Evolutionary conservation across 208 protist species (phyloP).

Genomic region (Trypanosomatidae sp.): DNA sequence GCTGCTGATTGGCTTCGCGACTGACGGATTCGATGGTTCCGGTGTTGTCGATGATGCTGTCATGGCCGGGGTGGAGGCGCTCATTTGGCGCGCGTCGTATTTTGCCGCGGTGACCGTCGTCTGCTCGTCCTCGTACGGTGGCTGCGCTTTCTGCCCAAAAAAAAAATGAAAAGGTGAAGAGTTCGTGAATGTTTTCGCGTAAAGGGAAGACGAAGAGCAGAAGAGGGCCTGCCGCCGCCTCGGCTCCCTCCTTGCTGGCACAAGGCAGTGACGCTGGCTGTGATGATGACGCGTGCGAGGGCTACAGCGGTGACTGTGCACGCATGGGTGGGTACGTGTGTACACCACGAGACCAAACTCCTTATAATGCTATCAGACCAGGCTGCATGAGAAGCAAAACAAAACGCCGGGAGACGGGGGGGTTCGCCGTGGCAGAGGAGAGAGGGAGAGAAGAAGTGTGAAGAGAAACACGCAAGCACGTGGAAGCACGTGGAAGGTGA

Average conservation of each 20-base stretch:
- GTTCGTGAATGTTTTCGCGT: background rate
- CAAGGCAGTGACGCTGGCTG: background rate
- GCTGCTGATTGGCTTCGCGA: background rate
- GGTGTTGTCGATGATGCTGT: background rate
- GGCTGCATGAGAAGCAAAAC: constrained; percentile 2
- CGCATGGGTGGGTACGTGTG: background rate
- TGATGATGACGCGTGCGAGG: background rate
- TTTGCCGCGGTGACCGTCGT: background rate
- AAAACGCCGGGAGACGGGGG: background rate
- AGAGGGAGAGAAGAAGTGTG: background rate
- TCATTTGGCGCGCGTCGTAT: background rate
- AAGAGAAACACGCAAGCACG: background rate
- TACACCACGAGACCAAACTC: background rate
- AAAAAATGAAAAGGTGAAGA: background rate
- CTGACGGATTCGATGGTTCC: background rate
- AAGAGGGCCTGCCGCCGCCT: background rate
- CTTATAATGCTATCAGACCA: background rate
- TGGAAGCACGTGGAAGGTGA: constrained; percentile 7
- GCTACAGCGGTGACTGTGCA: background rate
- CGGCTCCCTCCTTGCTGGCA: background rate
- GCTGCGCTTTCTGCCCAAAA: background rate
- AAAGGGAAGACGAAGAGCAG: background rate
- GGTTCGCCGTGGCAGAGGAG: background rate
- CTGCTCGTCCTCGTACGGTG: background rate
- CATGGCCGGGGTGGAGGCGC: background rate